phyloP scores from a whole-genome alignment of 495 filamentous ascomycete genomes.

The Penicillium samsonianum region DNA sequence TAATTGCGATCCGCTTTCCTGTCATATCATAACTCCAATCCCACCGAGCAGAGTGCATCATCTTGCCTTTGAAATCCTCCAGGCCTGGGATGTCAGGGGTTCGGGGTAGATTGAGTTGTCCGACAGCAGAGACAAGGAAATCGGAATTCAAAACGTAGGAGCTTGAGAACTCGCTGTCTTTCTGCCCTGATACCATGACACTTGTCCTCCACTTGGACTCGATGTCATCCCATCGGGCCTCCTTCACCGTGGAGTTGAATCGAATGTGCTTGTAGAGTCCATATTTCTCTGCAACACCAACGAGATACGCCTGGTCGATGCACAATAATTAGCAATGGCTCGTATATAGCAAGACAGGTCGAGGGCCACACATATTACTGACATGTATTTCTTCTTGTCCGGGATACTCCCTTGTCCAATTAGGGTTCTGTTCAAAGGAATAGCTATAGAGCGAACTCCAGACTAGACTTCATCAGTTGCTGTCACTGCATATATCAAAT shows the following conservation, averaged over 20 bases:
- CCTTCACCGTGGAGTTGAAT: conserved; percentile 54
- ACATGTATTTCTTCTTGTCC: conserved; percentile 63
- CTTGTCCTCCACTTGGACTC: conserved; percentile 55
- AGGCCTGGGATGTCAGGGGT: conserved; percentile 62
- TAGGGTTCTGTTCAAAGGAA: conserved; percentile 64
- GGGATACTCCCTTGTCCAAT: conserved; percentile 65
- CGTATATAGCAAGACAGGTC: background rate
- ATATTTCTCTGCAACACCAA: conserved; percentile 58
- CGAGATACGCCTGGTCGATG: conserved; percentile 52
- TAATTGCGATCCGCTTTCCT: conserved; percentile 54
- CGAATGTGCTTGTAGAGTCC: conserved; percentile 57
- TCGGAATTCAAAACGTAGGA: conserved; percentile 52
- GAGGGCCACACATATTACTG: conserved; percentile 22
- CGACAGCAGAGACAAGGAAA: conserved; percentile 65
- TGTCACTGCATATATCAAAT: background rate
- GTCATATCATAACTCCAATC: conserved; percentile 48
- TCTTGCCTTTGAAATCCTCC: conserved; percentile 53
- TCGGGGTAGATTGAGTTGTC: conserved; percentile 60
- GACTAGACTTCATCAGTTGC: conserved; percentile 29
- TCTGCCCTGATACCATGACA: conserved; percentile 45
- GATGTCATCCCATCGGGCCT: conserved; percentile 57
- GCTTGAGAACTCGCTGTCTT: conserved; percentile 46
- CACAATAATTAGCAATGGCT: background rate
- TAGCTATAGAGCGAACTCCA: conserved; percentile 60
- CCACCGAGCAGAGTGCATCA: conserved; percentile 60